Base-by-base conservation (phyloP, 2,329 filamentous ascomycete genomes). In the Paecilomyces niveus region DNA sequence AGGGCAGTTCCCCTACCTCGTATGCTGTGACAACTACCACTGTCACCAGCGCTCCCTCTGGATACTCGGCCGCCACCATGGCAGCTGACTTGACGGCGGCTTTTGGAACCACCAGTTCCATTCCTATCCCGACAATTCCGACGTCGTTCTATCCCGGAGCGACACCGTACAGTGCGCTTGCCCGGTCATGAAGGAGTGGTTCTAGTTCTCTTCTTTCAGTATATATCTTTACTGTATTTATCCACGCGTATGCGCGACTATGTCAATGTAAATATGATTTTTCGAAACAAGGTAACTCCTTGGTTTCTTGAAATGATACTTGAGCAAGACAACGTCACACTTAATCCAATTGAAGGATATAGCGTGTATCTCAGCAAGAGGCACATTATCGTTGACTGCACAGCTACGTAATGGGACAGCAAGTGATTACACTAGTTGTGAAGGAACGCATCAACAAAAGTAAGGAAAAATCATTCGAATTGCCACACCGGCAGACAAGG, bases 81-180 rank as follows among this genome's bases (percentile, higher is more conserved):
- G 57, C 63, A 15, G 62, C 59, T 26, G 64, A 71, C 49, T 55
- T 70, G 54, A 54, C 60, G 7, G 60, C 64, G 18, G 65, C 64
- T 2, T 69, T 70, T 56, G 68, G 68, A 3, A 66, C 62, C 9
- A 61, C 57, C 2, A 58, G 61, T 21, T 59, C 63, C 10, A 71
- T 71, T 51, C 66, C 65, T 3, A 67, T 70, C 55, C 68, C 67
- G 21, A 61, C 67, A 4, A 67, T 69, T 39, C 64, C 66, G 9
- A 67, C 67, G 11, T 65, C 61, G 35, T 72, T 72, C 63, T 72
- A 66, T 54, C 70, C 70, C 3, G 68, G 69, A 24, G 64, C 62
- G 10, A 71, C 68, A 10, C 70, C 71, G 13, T 64, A 64, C 50
- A 71, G 67, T 45, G 15, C 39, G 6, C 39, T 45, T 45, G 39